These are phyloP conservation scores for Blastocystis sp. DNA, from an alignment of 352 stramenopile genomes.

Conservation along the genomic window DNA sequence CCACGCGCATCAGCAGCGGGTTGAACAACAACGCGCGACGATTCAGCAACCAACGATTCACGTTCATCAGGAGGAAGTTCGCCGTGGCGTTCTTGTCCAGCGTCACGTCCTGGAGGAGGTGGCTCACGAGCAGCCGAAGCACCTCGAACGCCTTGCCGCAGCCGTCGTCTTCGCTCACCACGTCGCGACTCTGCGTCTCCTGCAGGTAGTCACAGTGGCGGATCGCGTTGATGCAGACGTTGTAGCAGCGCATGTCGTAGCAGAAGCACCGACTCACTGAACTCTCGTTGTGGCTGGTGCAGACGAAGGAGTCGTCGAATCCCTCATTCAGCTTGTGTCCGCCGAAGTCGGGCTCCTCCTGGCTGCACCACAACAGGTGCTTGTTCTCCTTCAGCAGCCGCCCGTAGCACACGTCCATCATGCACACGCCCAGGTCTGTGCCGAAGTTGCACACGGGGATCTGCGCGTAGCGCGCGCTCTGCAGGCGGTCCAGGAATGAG, in stretches of 20 bases:
- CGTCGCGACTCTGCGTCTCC: slow-evolving; percentile 54
- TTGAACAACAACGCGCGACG: slow-evolving; percentile 90
- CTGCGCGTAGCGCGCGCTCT: slow-evolving; percentile 83
- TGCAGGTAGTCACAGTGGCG: slow-evolving; percentile 77
- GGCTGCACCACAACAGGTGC: slow-evolving; percentile 92
- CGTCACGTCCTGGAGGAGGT: slow-evolving; percentile 90
- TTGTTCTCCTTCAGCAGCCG: slow-evolving; percentile 89
- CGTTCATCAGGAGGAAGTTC: slow-evolving; percentile 91
- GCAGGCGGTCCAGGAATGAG: slow-evolving; percentile 63
- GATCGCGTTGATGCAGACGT: slow-evolving; percentile 84
- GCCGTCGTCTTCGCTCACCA: slow-evolving; percentile 53
- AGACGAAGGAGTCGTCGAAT: slow-evolving; percentile 75
- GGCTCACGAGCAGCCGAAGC: slow-evolving; percentile 87
- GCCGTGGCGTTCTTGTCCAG: slow-evolving; percentile 87
- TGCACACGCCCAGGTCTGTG: slow-evolving; percentile 85
- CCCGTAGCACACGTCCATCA: slow-evolving; percentile 91
- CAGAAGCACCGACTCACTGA: slow-evolving; percentile 88
- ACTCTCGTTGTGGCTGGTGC: slow-evolving; percentile 84
- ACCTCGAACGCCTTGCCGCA: slow-evolving; percentile 89
- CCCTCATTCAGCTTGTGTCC: slow-evolving; percentile 77
- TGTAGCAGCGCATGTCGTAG: slow-evolving; percentile 84
- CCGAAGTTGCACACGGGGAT: slow-evolving; percentile 92
- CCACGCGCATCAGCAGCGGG: slow-evolving; percentile 88
- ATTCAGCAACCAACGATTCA: slow-evolving; percentile 92
- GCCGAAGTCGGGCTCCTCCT: slow-evolving; percentile 87